Percentiles rank a stretch among this genome's conserved stretches.
Conservation (phyloP, 2,329 filamentous ascomycete species). For the Metarhizium brunneum region DNA sequence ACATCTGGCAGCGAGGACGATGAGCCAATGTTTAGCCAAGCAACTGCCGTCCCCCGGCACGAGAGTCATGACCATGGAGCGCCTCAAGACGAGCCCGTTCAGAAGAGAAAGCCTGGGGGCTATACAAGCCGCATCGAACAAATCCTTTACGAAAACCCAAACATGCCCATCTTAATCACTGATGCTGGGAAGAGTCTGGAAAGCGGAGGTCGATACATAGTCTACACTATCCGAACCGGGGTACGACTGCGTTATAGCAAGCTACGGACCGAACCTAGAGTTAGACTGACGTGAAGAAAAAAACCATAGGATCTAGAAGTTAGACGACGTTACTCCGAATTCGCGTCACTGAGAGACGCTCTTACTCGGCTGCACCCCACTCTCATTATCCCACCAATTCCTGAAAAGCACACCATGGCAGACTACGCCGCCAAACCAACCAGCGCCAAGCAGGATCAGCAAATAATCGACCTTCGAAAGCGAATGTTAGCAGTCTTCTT, state of each 20-base stretch:
- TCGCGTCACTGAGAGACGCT: conserved; percentile 80
- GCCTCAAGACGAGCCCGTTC: conserved; percentile 32
- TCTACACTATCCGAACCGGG: conserved; percentile 92
- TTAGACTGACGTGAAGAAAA: conserved; percentile 2
- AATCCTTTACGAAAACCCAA: conserved; percentile 90
- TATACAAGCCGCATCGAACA: conserved; percentile 97
- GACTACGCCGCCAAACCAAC: conserved; percentile 98
- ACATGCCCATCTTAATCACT: conserved; percentile 82
- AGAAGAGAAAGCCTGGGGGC: conserved; percentile 67
- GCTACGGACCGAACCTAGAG: not conserved
- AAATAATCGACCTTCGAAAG: conserved; percentile 93
- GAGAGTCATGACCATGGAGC: conserved; percentile 39
- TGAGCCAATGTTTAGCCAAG: conserved; percentile 31
- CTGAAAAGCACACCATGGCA: conserved; percentile 97
- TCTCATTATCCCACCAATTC: conserved; percentile 90
- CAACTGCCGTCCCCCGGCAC: conserved; percentile 15
- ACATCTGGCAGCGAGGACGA: conserved; percentile 61
- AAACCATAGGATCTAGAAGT: conserved; percentile 76
- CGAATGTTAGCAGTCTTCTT: conserved; percentile 94
- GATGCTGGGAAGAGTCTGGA: conserved; percentile 94
- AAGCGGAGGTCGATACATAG: conserved; percentile 86
- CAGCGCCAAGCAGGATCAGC: conserved; percentile 92
- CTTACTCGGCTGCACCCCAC: conserved; percentile 90
- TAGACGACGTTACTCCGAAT: conserved; percentile 90
- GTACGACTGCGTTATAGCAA: conserved; percentile 39